Evolutionary conservation across 768 basidiomycete species (phyloP).

Genomic region (Austroboletus festivus): DNA sequence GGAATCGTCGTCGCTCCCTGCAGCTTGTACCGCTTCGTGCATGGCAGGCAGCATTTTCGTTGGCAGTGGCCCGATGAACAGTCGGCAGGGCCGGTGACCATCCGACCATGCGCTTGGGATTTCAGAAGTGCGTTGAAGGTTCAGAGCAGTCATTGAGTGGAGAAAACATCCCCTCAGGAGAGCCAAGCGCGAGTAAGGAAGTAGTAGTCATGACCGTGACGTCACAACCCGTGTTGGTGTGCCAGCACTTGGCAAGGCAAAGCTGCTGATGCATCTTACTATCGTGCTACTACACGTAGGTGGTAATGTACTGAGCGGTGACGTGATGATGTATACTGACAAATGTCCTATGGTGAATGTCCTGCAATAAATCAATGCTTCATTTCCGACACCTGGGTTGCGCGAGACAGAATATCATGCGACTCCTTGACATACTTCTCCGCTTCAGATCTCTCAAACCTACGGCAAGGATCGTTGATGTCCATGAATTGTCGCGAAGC

Average conservation of each 20-base stretch:
- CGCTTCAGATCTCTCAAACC: conserved; percentile 67
- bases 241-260: background rate
- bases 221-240: conserved; percentile 16
- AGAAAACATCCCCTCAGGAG: too few relatives aligned
- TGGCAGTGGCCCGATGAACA: conserved; percentile 79
- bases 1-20: conserved; percentile 31
- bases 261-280: too few relatives aligned
- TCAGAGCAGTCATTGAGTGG: conserved; percentile 8
- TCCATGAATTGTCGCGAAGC: conserved; percentile 7
- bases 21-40: conserved; percentile 26
- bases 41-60: conserved; percentile 48
- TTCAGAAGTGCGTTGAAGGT: background rate
- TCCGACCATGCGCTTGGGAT: background rate
- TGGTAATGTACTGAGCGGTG: conserved; percentile 25
- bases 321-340: conserved; percentile 6
- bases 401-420: conserved; percentile 47
- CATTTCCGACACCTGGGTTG: conserved; percentile 22
- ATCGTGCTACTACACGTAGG: background rate
- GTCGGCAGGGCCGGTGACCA: conserved; percentile 41
- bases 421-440: conserved; percentile 63
- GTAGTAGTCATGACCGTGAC: conserved; percentile 21
- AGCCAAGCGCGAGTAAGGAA: background rate
- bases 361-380: conserved; percentile 19
- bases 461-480: conserved; percentile 30
- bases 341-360: background rate